Base-by-base conservation (phyloP, 495 filamentous ascomycete species). In the Neurospora sp. region DNA sequence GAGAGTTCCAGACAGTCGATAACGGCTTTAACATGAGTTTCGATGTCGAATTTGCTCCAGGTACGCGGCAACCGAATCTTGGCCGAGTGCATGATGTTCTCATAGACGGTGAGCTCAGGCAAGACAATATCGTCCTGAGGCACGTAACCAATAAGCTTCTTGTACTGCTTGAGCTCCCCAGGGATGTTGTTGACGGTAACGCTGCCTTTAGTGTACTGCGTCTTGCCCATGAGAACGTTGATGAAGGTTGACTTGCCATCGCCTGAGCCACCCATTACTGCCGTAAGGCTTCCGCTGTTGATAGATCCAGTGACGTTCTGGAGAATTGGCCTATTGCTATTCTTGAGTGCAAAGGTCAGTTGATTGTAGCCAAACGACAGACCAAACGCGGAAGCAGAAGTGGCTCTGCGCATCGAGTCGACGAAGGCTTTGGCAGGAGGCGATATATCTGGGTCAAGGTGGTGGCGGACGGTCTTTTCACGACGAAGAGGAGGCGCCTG, bases 121-220 rank as follows among this genome's bases (percentile, higher is more conserved):
- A 85, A 77, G 8, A 88, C 80, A 20, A 84, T 78, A 70, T 88
- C 86, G 53, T 87, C 81, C 73, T 88, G 86, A 5, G 86, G 85
- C 39, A 89, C 85, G 69, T 87, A 88, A 37, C 86, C 85, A 20
- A 88, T 86, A 70, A 86, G 84, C 71, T 86, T 86, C 77, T 85
- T 86, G 71, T 86, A 87, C 68, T 76, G 77, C 74, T 81, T 80
- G 22, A 85, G 83, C 39, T 82, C 79, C 8, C 84, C 82, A 16
- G 83, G 80, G 35, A 83, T 76, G 8, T 83, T 85, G 73, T 88
- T 88, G 74, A 88, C 81, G 70, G 77, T 83, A 8, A 83, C 82
- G 4, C 74, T 70, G 2, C 86, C 86, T 38, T 78, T 75, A 6
- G 83, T 86, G 48, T 83, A 80, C 27, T 77, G 75, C 0, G 75